phyloP scores from a whole-genome alignment of 306 rosid genomes.

The Quercus rubra region DNA sequence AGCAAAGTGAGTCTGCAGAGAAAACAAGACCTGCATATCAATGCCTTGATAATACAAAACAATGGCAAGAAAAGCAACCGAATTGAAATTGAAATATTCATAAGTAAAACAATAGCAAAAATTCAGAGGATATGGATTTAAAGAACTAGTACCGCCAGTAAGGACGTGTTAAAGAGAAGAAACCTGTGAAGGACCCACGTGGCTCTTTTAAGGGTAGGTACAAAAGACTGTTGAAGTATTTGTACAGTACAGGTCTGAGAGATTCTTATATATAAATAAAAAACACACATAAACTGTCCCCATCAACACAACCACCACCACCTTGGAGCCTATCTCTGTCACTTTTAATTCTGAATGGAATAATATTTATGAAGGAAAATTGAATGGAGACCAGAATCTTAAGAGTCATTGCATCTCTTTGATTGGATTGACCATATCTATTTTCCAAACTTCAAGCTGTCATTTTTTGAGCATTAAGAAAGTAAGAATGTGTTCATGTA shows the following conservation, averaged over 20 bases:
- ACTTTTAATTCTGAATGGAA: too few species aligned
- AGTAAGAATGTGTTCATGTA: slow-evolving; percentile 17
- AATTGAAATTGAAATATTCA: background rate
- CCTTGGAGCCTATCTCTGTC: too few species aligned
- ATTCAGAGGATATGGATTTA: background rate
- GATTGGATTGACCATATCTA: background rate
- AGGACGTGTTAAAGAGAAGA: background rate
- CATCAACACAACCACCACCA: background rate
- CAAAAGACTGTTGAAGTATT: background rate
- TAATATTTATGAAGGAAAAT: background rate
- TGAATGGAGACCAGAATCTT: background rate
- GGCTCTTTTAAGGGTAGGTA: slow-evolving; percentile 10
- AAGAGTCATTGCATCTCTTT: background rate
- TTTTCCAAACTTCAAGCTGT: background rate
- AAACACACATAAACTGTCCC: background rate
- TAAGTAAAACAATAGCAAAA: background rate
- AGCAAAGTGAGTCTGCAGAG: background rate
- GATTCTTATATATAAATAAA: background rate
- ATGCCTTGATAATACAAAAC: background rate
- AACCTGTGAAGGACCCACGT: slow-evolving; percentile 24
- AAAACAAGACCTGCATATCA: background rate
- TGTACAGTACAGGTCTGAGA: background rate
- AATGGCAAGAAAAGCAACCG: background rate
- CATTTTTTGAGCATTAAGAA: background rate
- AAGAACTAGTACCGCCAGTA: background rate